Evolutionary conservation across 257 asterid genomes (phyloP), one percentile per base, ranked within the genome.

Genomic region (Nicotiana attenuata): DNA sequence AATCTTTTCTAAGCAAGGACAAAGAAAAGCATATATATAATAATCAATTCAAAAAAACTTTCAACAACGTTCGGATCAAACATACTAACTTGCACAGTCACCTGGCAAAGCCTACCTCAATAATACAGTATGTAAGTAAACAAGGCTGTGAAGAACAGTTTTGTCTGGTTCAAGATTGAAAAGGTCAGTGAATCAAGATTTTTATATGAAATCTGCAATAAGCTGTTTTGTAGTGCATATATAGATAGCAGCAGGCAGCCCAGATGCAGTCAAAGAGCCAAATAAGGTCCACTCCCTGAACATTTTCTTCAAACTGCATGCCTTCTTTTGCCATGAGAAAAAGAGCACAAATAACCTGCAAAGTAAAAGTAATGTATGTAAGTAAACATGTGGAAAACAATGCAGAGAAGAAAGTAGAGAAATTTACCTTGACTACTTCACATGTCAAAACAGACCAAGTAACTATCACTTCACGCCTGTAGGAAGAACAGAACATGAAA

Each of bases 111-210:
- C 85, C 77, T 92, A 96, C 99, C 99, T 94, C 82, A 96, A 80
- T 83, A 96, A 91, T 65, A 56, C 20, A 3, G 19, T 28, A 96
- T 82, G 86, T 68, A 96, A 33, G 97, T 89, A 85, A 96, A 94
- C 81, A 94, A 87, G 19, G 99, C 99, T 17, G 99, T 94, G 92
- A 94, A 96, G 80, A 96, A 89, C 8, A 96, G 85, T 90, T 96
- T 96, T 83, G 99, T 94, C 89, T 96, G 99, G 92, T 96, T 96
- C 93, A 96, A 87, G 85, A 96, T 93, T 38, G 98, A 91, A 90
- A 96, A 96, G 3, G 99, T 96, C 85, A 96, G 98, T 1, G 98
- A 96, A 89, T 96, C 99, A 82, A 96, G 98, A 83, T 94, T 94
- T 80, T 83, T 91, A 84, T 94, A 96, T 3, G 99, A 87, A 78